Base-by-base conservation (phyloP, 352 stramenopile species). In the Pythium biforme region DNA sequence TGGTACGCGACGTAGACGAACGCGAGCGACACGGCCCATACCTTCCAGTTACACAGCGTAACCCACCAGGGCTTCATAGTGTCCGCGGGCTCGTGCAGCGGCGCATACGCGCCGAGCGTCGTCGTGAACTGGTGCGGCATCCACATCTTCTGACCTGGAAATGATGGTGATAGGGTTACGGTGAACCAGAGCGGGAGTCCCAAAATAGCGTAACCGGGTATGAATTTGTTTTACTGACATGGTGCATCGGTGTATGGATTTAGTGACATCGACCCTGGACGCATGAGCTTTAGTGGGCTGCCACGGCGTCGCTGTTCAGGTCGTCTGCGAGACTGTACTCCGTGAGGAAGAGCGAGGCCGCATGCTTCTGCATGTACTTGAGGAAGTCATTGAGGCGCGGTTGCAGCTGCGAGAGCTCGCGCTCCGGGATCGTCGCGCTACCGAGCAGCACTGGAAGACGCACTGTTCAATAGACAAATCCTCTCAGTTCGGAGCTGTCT, bases 1-100 rank as follows among this genome's bases (percentile, higher is more conserved):
- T 98, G 94, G 82, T 97, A 98, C 14, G 95, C 80, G 22, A 76
- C 72, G 68, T 91, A 95, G 41, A 94, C 26, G 20, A 86, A 56
- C 17, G 47, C 52, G 14, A 81, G 59, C 20, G 73, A 79, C 34
- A 76, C 39, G 46, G 56, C 55, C 61, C 57, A 74, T 7, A 74
- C 11, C 20, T 55, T 53, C 67, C 67, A 74, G 62, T 50, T 60
- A 19, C 23, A 55, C 12, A 74, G 55, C 54, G 40, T 46, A 22
- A 49, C 27, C 58, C 65, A 68, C 55, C 55, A 65, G 19, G 66
- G 59, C 66, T 64, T 68, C 59, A 66, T 68, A 22, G 31, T 27
- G 15, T 22, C 39, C 25, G 25, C 26, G 0, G 41, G 20, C 37
- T 50, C 34, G 29, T 72, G 27, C 40, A 59, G 61, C 37, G 41